A percentile compares a stretch with the other conserved stretches of the same genome.
Conservation (phyloP, 768 basidiomycete species). For the Rhizopogon sp. region DNA sequence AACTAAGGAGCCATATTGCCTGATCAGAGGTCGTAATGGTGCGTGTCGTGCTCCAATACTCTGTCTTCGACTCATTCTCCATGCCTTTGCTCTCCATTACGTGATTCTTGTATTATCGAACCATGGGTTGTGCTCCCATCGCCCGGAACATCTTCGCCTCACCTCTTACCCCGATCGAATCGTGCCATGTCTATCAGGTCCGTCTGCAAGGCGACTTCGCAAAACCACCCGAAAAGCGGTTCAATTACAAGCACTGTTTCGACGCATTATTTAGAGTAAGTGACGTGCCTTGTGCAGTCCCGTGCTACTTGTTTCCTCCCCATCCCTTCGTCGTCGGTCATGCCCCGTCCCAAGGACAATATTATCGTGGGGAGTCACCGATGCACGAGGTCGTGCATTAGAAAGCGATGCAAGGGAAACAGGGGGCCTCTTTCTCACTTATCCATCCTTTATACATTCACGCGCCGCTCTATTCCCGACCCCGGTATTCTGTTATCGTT, state of each 20-base stretch:
- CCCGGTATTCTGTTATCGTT: not conserved
- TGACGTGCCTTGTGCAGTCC: conserved; percentile 9
- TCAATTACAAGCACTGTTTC: conserved; percentile 87
- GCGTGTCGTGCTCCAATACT: conserved; percentile 2
- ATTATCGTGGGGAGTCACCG: not conserved
- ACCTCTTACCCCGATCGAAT: not conserved
- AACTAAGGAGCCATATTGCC: not conserved
- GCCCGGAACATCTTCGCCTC: not conserved
- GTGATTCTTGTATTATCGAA: conserved; percentile 4
- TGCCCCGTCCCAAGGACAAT: not conserved
- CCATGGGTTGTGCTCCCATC: not conserved
- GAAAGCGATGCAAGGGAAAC: not conserved
- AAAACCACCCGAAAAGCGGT: conserved; percentile 80
- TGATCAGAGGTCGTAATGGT: conserved; percentile 71
- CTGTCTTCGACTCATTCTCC: conserved; percentile 9
- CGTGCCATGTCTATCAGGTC: conserved; percentile 32
- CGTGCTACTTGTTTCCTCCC: not conserved
- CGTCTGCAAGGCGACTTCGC: conserved; percentile 90
- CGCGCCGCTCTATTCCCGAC: not conserved
- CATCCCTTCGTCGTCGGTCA: not conserved
- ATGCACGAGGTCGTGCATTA: not conserved
- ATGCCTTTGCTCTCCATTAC: conserved; percentile 2
- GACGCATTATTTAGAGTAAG: conserved; percentile 83
- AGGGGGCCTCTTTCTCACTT: not conserved
- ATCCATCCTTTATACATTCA: not conserved